These are phyloP conservation scores for Colletotrichum cuscutae DNA, from an alignment of 2,329 filamentous ascomycete genomes.

Conservation along the genomic window DNA sequence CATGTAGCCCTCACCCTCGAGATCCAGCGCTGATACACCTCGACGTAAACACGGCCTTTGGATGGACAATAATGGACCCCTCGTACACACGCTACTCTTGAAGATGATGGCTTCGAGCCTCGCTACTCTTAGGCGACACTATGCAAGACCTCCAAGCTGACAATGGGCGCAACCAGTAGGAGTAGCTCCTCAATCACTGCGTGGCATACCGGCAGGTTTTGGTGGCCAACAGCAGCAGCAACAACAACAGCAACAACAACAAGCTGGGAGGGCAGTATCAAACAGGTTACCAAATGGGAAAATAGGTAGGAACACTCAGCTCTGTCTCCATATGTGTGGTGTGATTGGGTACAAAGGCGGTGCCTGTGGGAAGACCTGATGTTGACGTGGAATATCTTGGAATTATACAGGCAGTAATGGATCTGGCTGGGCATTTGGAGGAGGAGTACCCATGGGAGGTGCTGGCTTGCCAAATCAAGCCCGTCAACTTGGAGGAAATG, in stretches of 20 bases:
- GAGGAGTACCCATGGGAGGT: constrained; percentile 69
- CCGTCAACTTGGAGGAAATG: constrained; percentile 66
- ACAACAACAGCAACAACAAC: constrained; percentile 48
- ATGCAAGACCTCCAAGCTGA: constrained; percentile 43
- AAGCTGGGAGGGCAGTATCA: constrained; percentile 63
- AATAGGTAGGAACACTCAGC: constrained; percentile 59
- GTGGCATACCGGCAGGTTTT: constrained; percentile 71
- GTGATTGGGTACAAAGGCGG: constrained; percentile 5
- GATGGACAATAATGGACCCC: not conserved
- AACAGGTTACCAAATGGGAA: constrained; percentile 73
- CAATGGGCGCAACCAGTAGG: constrained; percentile 50
- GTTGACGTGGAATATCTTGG: constrained; percentile 38
- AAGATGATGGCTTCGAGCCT: not conserved
- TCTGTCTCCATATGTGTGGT: not conserved
- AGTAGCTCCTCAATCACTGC: constrained; percentile 70
- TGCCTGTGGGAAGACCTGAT: constrained; percentile 13
- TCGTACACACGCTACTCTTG: not conserved
- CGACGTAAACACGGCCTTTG: not conserved
- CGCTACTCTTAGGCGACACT: not conserved
- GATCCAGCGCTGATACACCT: not conserved
- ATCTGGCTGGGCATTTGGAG: constrained; percentile 71
- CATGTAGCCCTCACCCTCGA: not conserved
- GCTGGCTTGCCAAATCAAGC: constrained; percentile 63
- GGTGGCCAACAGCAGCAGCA: constrained; percentile 62
- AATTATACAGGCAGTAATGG: constrained; percentile 57